Conservation (phyloP, 2,329 filamentous ascomycete genomes). For the Colletotrichum sansevieriae region DNA sequence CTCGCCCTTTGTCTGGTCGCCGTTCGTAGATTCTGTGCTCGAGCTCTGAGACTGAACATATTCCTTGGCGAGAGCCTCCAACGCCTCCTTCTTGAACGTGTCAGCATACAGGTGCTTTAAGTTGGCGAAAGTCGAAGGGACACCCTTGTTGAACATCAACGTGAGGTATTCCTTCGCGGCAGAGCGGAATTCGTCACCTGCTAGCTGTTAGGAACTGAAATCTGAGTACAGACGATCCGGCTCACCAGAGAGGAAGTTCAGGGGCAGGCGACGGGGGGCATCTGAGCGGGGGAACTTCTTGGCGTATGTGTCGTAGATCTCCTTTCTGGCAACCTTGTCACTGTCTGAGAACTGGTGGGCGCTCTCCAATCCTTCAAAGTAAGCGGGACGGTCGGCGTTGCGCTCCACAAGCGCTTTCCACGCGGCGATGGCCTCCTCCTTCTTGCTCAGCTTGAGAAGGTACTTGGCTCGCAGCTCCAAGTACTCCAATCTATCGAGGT, state of each 20-base stretch:
- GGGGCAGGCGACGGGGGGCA: conserved; percentile 84
- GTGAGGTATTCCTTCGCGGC: conserved; percentile 84
- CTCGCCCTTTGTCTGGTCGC: conserved; percentile 71
- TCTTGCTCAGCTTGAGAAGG: conserved; percentile 80
- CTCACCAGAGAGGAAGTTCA: conserved; percentile 86
- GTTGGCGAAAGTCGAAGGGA: conserved; percentile 96
- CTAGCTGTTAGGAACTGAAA: conserved; percentile 42
- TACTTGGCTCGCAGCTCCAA: conserved; percentile 91
- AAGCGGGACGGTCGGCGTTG: conserved; percentile 87
- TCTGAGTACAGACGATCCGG: conserved; percentile 1
- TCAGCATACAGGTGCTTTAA: conserved; percentile 93
- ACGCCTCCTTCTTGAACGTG: conserved; percentile 78
- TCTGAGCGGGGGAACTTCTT: conserved; percentile 86
- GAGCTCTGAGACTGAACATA: conserved; percentile 75
- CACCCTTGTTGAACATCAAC: conserved; percentile 89
- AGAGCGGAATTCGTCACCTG: conserved; percentile 82
- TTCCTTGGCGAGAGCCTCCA: conserved; percentile 81
- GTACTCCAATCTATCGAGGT: conserved; percentile 85
- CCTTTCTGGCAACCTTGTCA: conserved; percentile 75
- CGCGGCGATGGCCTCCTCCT: conserved; percentile 83
- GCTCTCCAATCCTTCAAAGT: conserved; percentile 83
- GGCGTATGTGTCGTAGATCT: conserved; percentile 82
- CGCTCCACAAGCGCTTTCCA: conserved; percentile 86
- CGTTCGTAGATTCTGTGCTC: conserved; percentile 57
- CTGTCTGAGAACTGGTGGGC: conserved; percentile 53